Base-by-base conservation (phyloP, 2,329 filamentous ascomycete genomes). In the Pseudodiploospora longispora region DNA sequence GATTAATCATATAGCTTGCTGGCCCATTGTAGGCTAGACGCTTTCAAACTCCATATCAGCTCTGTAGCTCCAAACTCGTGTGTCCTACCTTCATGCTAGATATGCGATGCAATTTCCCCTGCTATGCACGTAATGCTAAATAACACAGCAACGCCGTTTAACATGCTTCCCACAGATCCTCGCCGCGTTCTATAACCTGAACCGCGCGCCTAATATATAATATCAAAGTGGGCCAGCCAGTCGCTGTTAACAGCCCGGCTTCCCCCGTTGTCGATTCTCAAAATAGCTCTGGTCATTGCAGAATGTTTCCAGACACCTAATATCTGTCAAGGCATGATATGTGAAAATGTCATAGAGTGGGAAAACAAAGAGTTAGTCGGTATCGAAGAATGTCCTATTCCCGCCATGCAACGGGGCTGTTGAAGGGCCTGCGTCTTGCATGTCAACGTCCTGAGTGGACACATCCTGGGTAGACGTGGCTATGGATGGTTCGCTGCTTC, bases 391-490 rank as follows among this genome's bases (percentile, higher is more conserved):
- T 1, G 68, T 70, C 30, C 66, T 63, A 52, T 66, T 71, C 37
- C 65, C 66, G 39, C 65, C 66, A 44, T 68, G 68, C 12, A 75
- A 61, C 10, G 75, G 72, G 6, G 75, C 75, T 2, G 75, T 76
- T 6, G 74, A 74, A 6, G 75, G 73, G 5, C 71, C 73, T 27
- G 71, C 74, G 48, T 80, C 77, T 34, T 67, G 59, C 76, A 80
- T 80, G 27, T 74, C 70, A 30, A 79, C 64, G 44, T 80, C 76
- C 42, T 71, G 67, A 30, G 56, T 61, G 5, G 62, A 48, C 12
- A 63, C 54, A 6, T 68, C 66, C 41, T 59, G 58, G 27, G 56
- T 58, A 9, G 64, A 49, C 32, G 57, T 56, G 8, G 57, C 55
- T 4, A 59, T 50, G 6, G 55, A 50, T 40, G 59, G 42, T 41